Conservation (phyloP, 176 grass and related monocot genomes). For the Avena insularis region DNA sequence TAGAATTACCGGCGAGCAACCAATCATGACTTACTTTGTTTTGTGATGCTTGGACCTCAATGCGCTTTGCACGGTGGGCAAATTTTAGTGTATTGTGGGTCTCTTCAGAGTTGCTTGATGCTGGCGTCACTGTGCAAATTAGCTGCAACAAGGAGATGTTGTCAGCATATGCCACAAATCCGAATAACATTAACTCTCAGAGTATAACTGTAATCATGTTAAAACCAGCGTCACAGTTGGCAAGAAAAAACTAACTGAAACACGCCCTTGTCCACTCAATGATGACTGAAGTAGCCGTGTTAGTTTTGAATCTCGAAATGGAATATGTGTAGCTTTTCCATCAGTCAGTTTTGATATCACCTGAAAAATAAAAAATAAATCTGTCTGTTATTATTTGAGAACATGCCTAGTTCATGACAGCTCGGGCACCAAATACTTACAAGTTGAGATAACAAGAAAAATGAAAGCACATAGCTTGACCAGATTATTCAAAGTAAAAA, state of each 20-base stretch:
- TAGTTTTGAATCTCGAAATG: constrained; percentile 98
- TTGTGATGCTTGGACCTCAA: constrained; percentile 98
- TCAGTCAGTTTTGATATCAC: constrained; percentile 99
- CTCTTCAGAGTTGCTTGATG: constrained; percentile 98
- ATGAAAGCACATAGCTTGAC: constrained; percentile 21
- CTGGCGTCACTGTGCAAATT: constrained; percentile 96
- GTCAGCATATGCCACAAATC: constrained; percentile 34
- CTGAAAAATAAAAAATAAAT: constrained; percentile 50
- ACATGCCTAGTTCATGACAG: constrained; percentile 18
- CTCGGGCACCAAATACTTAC: constrained; percentile 26
- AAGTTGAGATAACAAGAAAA: constrained; percentile 24
- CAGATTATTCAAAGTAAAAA: constrained; percentile 31
- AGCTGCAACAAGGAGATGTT: constrained; percentile 57
- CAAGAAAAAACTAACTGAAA: constrained; percentile 78
- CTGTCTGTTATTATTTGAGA: background rate
- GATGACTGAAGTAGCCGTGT: constrained; percentile 99
- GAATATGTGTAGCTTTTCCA: constrained; percentile 92
- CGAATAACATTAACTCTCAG: constrained; percentile 5
- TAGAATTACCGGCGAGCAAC: constrained; percentile 42
- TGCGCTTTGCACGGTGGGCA: constrained; percentile 91
- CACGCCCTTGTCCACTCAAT: constrained; percentile 96
- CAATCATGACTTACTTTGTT: constrained; percentile 79
- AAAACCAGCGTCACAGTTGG: background rate
- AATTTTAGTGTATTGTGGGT: constrained; percentile 99
- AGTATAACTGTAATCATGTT: background rate